These are phyloP conservation scores for Leptoxyphium fumago DNA, from an alignment of 2,329 filamentous ascomycete genomes.

Conservation along the genomic window DNA sequence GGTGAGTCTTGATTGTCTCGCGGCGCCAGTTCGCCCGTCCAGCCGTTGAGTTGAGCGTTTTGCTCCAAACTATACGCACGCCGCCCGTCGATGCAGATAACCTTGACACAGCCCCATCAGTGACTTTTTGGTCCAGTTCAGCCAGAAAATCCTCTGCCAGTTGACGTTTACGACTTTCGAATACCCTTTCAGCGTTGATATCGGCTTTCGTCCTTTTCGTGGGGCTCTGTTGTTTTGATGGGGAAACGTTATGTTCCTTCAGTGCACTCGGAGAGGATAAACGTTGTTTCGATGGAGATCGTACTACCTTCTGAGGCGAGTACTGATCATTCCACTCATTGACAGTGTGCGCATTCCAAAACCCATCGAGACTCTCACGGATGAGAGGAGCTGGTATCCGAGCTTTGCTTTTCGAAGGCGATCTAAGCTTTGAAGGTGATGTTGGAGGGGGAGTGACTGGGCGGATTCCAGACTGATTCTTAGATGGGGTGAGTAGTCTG, in stretches of 20 bases:
- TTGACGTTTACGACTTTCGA: constrained; percentile 46
- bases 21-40: constrained; percentile 42
- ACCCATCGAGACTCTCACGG: constrained; percentile 39
- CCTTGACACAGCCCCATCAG: constrained; percentile 41
- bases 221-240: constrained; percentile 23
- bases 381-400: constrained; percentile 41
- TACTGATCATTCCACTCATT: constrained; percentile 52
- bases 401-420: constrained; percentile 31
- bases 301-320: constrained; percentile 35
- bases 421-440: constrained; percentile 29
- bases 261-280: constrained; percentile 18
- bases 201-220: constrained; percentile 17
- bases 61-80: constrained; percentile 57
- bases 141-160: constrained; percentile 49
- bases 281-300: constrained; percentile 22
- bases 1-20: constrained; percentile 24
- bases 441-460: constrained; percentile 25
- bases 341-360: constrained; percentile 45
- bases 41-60: constrained; percentile 66
- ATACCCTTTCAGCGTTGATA: constrained; percentile 40
- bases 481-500: constrained; percentile 7
- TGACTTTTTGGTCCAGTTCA: constrained; percentile 55
- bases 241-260: constrained; percentile 9
- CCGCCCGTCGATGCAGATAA: constrained; percentile 53
- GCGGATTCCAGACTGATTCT: constrained; percentile 5